Percentiles rank a stretch among this genome's conserved stretches.
phyloP scores from a whole-genome alignment of 805 yeast genomes.

The Nakazawaea siamensis region DNA sequence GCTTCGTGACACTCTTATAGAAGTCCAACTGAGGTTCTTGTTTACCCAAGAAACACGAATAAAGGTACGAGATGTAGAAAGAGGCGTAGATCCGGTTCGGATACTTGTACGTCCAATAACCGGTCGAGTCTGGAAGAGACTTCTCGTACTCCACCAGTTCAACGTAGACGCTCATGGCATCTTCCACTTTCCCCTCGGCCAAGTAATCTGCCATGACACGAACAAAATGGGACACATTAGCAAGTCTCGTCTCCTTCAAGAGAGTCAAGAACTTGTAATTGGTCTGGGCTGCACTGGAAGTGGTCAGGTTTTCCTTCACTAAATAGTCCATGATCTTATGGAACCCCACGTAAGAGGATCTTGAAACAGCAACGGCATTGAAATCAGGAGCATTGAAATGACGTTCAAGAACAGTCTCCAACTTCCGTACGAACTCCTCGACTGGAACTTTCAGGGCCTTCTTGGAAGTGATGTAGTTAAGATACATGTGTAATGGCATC shows the following conservation, averaged over 20 bases:
- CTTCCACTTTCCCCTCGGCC: constrained; percentile 16
- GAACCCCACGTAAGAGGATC: background rate
- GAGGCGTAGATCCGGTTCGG: background rate
- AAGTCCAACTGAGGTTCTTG: constrained; percentile 14
- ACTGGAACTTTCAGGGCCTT: background rate
- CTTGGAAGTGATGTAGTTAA: background rate
- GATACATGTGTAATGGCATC: background rate
- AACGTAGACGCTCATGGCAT: constrained; percentile 22
- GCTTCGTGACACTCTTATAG: constrained; percentile 1
- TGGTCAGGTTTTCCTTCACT: background rate
- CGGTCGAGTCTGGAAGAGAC: constrained; percentile 2
- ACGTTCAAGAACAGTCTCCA: background rate
- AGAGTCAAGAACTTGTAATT: constrained; percentile 14
- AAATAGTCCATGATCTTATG: constrained; percentile 3
- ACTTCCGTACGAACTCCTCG: background rate
- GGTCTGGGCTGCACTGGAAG: background rate
- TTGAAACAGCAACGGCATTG: background rate
- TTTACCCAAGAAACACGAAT: constrained; percentile 5
- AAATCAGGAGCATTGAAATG: background rate
- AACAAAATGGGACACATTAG: constrained; percentile 20
- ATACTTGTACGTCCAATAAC: background rate
- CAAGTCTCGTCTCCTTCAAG: constrained; percentile 13
- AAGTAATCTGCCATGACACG: constrained; percentile 17
- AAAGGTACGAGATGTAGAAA: constrained; percentile 4
- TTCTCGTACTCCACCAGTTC: constrained; percentile 17